Conservation (phyloP, 768 basidiomycete species). For the Sistotremastrum niveocremeum region DNA sequence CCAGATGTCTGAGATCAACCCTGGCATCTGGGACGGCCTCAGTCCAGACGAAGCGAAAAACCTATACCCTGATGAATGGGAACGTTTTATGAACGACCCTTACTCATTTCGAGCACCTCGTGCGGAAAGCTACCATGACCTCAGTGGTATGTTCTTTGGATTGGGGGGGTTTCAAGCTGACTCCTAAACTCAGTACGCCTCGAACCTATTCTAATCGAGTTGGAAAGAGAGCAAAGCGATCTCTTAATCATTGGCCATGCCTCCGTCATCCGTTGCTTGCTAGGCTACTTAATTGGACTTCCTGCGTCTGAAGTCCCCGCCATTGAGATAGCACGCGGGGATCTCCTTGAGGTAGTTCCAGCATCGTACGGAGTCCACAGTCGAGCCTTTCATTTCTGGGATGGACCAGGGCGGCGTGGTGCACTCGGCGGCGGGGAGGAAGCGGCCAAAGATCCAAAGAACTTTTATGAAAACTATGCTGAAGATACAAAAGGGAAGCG, state of each 20-base stretch:
- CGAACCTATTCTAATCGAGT: constrained; percentile 85
- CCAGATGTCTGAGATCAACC: constrained; percentile 97
- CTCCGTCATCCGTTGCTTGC: constrained; percentile 91
- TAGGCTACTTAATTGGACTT: constrained; percentile 86
- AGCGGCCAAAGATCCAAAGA: constrained; percentile 44
- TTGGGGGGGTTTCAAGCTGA: constrained; percentile 3
- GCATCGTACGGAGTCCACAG: constrained; percentile 84
- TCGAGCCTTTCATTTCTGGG: constrained; percentile 85
- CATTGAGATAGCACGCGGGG: constrained; percentile 92
- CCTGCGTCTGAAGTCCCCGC: constrained; percentile 95
- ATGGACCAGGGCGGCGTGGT: constrained; percentile 59
- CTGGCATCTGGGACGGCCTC: constrained; percentile 94
- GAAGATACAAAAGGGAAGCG: constrained; percentile 33
- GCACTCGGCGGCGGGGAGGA: constrained; percentile 21
- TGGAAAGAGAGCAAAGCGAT: constrained; percentile 90
- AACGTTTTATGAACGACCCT: constrained; percentile 81
- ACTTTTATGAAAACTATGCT: constrained; percentile 85
- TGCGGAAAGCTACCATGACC: constrained; percentile 95
- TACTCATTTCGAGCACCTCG: constrained; percentile 85
- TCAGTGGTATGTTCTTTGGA: constrained; percentile 43
- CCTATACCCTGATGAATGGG: constrained; percentile 91
- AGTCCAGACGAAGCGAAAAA: constrained; percentile 80
- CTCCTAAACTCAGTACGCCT: constrained; percentile 54
- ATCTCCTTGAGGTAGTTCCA: constrained; percentile 86
- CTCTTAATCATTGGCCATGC: constrained; percentile 94